Evolutionary conservation across 805 yeast genomes (phyloP).

Genomic region (Metschnikowia kunwiensis): DNA sequence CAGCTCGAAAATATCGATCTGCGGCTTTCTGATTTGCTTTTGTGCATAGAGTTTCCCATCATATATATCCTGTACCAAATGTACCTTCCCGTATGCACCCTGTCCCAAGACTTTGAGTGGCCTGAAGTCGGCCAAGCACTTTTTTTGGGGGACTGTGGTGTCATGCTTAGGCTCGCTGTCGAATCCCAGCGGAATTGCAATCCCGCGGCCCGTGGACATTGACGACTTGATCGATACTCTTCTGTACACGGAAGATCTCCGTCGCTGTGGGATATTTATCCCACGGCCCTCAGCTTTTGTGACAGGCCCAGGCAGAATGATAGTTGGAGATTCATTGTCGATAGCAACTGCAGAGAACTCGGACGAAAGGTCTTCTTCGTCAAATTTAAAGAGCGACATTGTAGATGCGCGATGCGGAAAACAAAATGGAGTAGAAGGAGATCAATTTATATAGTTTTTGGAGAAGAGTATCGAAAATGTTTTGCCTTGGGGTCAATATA

Average conservation of each 20-base stretch:
- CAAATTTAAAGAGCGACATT: conserved; percentile 19
- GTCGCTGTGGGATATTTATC: conserved; percentile 8
- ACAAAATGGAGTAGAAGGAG: no score
- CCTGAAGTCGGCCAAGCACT: conserved; percentile 37
- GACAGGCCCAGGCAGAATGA: neutral
- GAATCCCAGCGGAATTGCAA: conserved; percentile 18
- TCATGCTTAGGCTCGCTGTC: conserved; percentile 10
- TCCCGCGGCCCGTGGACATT: conserved; percentile 10
- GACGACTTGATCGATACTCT: conserved; percentile 19
- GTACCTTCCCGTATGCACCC: conserved; percentile 45
- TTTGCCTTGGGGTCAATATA: no score
- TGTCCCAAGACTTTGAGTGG: conserved; percentile 43
- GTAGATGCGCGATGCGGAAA: neutral
- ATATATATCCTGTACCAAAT: conserved; percentile 36
- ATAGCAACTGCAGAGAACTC: conserved; percentile 10
- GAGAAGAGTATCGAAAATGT: no score
- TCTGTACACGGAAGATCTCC: conserved; percentile 19
- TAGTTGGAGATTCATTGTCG: conserved; percentile 6
- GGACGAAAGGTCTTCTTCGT: conserved; percentile 18
- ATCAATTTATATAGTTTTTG: no score
- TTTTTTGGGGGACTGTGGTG: conserved; percentile 14
- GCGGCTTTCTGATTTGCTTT: conserved; percentile 39
- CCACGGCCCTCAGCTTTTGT: neutral
- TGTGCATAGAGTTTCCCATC: conserved; percentile 43
- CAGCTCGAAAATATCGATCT: conserved; percentile 21